Conservation (phyloP, 768 basidiomycete species). For the Tricholoma hemisulphureum region DNA sequence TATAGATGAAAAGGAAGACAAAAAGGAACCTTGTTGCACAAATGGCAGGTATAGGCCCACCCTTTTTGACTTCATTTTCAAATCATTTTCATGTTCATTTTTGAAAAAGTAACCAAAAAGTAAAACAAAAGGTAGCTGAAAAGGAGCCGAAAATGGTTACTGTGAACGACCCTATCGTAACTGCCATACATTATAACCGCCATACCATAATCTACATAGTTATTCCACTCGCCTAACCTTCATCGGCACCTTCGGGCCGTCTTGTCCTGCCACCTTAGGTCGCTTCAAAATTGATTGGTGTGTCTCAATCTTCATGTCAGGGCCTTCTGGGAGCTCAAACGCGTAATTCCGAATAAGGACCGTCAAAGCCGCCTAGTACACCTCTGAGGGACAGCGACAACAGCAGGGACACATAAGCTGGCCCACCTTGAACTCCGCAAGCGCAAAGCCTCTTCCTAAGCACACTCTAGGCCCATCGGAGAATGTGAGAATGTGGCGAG, state of each 20-base stretch:
- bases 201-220: not conserved
- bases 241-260: not conserved
- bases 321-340: not conserved
- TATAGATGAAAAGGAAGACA: too few relatives aligned
- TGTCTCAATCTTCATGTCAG: not conserved
- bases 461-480: conserved; percentile 46
- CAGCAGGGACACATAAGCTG: too few relatives aligned
- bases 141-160: too few relatives aligned
- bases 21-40: too few relatives aligned
- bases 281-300: not conserved
- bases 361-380: not conserved
- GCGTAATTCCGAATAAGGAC: not conserved
- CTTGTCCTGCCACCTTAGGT: not conserved
- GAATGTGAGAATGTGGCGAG: conserved; percentile 43
- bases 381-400: too few relatives aligned
- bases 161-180: too few relatives aligned
- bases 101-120: too few relatives aligned
- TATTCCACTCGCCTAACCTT: not conserved
- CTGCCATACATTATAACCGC: too few relatives aligned
- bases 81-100: too few relatives aligned
- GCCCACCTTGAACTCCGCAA: conserved; percentile 18
- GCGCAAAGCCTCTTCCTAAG: conserved; percentile 42
- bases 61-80: too few relatives aligned
- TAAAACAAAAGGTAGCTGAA: too few relatives aligned
- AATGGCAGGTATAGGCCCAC: too few relatives aligned